Conservation (phyloP, 129 eudicot species). For the Flaveria linearis region DNA sequence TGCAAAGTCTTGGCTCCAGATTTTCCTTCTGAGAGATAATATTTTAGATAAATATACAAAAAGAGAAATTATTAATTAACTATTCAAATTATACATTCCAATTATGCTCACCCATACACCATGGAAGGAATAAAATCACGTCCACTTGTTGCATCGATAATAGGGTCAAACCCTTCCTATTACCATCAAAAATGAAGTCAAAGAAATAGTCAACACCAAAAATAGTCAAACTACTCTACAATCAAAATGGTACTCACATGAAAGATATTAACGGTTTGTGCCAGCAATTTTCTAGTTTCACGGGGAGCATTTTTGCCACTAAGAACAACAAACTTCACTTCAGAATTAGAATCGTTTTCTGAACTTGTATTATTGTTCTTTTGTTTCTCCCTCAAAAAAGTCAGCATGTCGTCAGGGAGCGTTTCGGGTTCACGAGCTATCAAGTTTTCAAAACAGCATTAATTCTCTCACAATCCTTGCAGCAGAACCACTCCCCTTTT, state of each 20-base stretch:
- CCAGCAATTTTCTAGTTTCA: constrained; percentile 65
- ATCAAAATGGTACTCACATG: constrained; percentile 58
- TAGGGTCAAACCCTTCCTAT: constrained; percentile 90
- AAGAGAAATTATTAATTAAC: background rate
- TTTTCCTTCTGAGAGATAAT: constrained; percentile 56
- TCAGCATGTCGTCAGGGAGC: constrained; percentile 57
- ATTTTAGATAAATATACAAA: background rate
- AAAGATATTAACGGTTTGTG: constrained; percentile 82
- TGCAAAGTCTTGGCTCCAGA: constrained; percentile 81
- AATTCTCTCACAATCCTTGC: constrained; percentile 59
- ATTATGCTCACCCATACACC: constrained; percentile 81
- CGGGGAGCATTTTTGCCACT: constrained; percentile 70
- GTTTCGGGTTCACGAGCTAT: constrained; percentile 58
- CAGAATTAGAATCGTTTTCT: constrained; percentile 38
- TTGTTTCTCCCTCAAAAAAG: constrained; percentile 53
- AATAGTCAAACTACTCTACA: constrained; percentile 1
- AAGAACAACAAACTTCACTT: constrained; percentile 79
- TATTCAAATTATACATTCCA: background rate
- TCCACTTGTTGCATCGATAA: constrained; percentile 75
- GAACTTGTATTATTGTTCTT: constrained; percentile 17
- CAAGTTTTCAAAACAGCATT: constrained; percentile 58
- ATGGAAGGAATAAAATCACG: constrained; percentile 91
- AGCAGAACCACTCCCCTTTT: constrained; percentile 87
- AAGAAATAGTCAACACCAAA: constrained; percentile 6
- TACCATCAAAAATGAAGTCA: constrained; percentile 1